Evolutionary conservation across 352 stramenopile genomes (phyloP).

Genomic region (Phytopythium aichiense): DNA sequence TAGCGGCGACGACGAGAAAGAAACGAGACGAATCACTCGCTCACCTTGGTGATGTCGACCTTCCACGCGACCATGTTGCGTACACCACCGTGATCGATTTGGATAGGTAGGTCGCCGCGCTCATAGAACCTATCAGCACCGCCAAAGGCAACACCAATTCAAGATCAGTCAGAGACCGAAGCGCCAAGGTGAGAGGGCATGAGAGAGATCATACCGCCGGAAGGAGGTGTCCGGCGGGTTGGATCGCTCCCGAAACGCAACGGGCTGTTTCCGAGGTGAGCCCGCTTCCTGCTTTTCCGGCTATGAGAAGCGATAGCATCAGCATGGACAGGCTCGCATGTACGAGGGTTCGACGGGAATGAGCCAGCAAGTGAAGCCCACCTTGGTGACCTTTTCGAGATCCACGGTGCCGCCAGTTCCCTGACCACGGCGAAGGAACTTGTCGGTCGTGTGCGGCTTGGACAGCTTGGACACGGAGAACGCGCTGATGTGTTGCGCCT

Average conservation of each 20-base stretch:
- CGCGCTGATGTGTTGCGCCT: constrained; percentile 60
- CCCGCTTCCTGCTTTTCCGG: constrained; percentile 32
- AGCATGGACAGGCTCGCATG: not conserved
- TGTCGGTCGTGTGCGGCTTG: constrained; percentile 75
- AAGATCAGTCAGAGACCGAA: not conserved
- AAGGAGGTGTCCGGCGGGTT: constrained; percentile 93
- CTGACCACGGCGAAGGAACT: constrained; percentile 90
- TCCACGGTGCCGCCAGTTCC: constrained; percentile 84
- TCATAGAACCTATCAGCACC: constrained; percentile 81
- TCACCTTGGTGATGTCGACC: constrained; percentile 91
- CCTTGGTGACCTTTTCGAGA: constrained; percentile 49
- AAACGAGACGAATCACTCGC: not conserved
- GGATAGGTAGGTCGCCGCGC: constrained; percentile 93
- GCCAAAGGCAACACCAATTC: not conserved
- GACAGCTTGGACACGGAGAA: constrained; percentile 92
- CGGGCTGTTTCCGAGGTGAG: constrained; percentile 51
- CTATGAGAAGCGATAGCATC: constrained; percentile 1
- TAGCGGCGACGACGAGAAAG: not conserved
- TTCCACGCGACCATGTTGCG: constrained; percentile 97
- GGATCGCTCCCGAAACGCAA: constrained; percentile 89
- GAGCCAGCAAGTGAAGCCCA: not conserved
- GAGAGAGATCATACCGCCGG: constrained; percentile 25
- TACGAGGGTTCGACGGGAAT: not conserved
- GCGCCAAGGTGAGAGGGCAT: not conserved
- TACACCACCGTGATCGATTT: constrained; percentile 95